Percentiles rank a stretch among this genome's conserved stretches.
These are phyloP conservation scores for Fraxinus dipetala DNA, from an alignment of 305 asterid genomes.

Conservation along the genomic window DNA sequence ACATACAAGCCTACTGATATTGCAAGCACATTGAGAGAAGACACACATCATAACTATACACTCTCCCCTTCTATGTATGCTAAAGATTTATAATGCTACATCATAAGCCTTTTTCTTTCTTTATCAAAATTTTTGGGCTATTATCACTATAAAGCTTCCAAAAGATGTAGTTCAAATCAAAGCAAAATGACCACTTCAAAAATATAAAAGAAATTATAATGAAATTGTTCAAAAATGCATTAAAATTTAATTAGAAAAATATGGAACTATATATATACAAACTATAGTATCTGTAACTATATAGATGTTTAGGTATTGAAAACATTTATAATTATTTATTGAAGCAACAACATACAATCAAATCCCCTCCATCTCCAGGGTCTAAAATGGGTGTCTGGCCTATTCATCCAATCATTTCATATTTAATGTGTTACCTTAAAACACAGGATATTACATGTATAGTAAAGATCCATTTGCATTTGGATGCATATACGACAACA, in stretches of 20 bases:
- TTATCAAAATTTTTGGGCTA: background rate
- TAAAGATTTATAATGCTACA: background rate
- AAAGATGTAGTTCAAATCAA: background rate
- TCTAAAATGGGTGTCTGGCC: background rate
- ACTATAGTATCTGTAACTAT: background rate
- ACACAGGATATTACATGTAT: background rate
- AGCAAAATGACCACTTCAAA: background rate
- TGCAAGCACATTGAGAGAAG: background rate
- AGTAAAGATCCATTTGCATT: background rate
- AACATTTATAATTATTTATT: background rate
- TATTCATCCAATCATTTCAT: background rate
- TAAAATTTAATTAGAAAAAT: no score
- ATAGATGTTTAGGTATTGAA: background rate
- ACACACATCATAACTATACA: background rate
- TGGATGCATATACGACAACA: background rate
- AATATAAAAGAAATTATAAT: background rate
- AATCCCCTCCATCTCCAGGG: background rate
- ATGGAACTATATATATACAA: background rate
- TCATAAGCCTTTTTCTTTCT: background rate
- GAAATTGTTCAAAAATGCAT: background rate
- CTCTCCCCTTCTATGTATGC: background rate
- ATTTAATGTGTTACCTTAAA: background rate
- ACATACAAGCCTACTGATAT: background rate
- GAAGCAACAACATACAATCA: background rate
- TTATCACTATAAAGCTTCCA: background rate